Percentiles rank a stretch among this genome's conserved stretches.
phyloP scores from a whole-genome alignment of 2,329 filamentous ascomycete genomes.

The Botrytis paeoniae region DNA sequence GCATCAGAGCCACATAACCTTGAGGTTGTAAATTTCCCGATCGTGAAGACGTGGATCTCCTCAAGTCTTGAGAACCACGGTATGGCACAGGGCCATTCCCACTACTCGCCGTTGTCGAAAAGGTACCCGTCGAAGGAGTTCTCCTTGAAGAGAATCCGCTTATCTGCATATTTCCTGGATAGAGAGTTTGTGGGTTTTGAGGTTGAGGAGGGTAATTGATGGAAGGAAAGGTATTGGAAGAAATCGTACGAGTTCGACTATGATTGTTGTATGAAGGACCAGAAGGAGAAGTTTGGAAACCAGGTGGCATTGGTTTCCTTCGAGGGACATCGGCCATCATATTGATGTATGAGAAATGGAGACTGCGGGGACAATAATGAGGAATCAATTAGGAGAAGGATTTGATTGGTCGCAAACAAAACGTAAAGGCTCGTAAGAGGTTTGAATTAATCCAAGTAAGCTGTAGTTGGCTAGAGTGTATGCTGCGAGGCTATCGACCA shows the following conservation, averaged over 20 bases:
- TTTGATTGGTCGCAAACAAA: slow-evolving; percentile 14
- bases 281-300: slow-evolving; percentile 28
- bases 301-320: slow-evolving; percentile 35
- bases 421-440: slow-evolving; percentile 3
- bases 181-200: neutral
- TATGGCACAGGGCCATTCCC: slow-evolving; percentile 46
- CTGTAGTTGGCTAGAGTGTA: slow-evolving; percentile 11
- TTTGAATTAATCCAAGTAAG: slow-evolving; percentile 14
- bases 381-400: neutral
- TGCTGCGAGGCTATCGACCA: slow-evolving; percentile 3
- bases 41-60: slow-evolving; percentile 77
- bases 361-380: slow-evolving; percentile 6
- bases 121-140: slow-evolving; percentile 67
- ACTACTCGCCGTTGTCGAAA: slow-evolving; percentile 63
- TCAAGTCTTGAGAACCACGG: slow-evolving; percentile 60
- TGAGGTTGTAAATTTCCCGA: slow-evolving; percentile 55
- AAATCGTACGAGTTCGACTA: slow-evolving; percentile 42
- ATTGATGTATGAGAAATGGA: slow-evolving; percentile 11
- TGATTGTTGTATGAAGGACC: slow-evolving; percentile 27
- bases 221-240: slow-evolving; percentile 35
- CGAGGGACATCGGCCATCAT: slow-evolving; percentile 36
- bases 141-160: slow-evolving; percentile 44
- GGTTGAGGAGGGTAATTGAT: slow-evolving; percentile 25
- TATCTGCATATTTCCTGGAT: slow-evolving; percentile 32
- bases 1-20: slow-evolving; percentile 93